These are phyloP conservation scores for Mortierella sp. DNA, from an alignment of 371 early-diverging fungal genomes.

Conservation along the genomic window DNA sequence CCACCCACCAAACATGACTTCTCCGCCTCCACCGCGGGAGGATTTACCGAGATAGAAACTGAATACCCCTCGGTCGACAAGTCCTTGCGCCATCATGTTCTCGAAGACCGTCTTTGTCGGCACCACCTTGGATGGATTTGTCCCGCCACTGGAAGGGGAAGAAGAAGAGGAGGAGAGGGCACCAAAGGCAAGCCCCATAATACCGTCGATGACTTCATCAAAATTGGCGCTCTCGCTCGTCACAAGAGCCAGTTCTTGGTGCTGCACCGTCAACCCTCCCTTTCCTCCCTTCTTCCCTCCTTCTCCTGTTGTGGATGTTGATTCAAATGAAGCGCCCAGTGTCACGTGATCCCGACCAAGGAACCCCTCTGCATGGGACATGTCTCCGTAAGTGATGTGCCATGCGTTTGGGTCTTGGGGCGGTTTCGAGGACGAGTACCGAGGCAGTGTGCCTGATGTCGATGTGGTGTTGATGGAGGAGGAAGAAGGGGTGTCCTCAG, in stretches of 20 bases:
- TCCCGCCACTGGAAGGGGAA: neutral
- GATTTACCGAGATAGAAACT: constrained; percentile 56
- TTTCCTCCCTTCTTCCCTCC: neutral
- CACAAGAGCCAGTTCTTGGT: constrained; percentile 68
- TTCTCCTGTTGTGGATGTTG: too few species aligned
- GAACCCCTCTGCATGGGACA: constrained; percentile 67
- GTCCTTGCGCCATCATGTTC: constrained; percentile 36
- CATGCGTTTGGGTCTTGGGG: constrained; percentile 2
- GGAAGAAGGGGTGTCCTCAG: neutral
- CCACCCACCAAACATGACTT: constrained; percentile 35
- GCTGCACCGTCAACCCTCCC: constrained; percentile 20
- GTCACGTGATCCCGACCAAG: constrained; percentile 65
- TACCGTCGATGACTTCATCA: constrained; percentile 61
- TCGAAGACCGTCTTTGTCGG: constrained; percentile 32
- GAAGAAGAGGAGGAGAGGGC: constrained; percentile 18
- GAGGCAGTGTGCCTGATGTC: neutral
- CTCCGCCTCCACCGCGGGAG: constrained; percentile 20
- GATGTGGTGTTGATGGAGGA: neutral
- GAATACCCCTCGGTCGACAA: constrained; percentile 58
- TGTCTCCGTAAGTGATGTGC: constrained; percentile 69
- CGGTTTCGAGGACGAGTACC: neutral
- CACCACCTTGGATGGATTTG: constrained; percentile 29
- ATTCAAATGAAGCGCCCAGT: constrained; percentile 33
- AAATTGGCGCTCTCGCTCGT: constrained; percentile 62
- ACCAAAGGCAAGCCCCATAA: constrained; percentile 63